Evolutionary conservation across 257 asterid genomes (phyloP).

Genomic region (Solanum stenotomum): DNA sequence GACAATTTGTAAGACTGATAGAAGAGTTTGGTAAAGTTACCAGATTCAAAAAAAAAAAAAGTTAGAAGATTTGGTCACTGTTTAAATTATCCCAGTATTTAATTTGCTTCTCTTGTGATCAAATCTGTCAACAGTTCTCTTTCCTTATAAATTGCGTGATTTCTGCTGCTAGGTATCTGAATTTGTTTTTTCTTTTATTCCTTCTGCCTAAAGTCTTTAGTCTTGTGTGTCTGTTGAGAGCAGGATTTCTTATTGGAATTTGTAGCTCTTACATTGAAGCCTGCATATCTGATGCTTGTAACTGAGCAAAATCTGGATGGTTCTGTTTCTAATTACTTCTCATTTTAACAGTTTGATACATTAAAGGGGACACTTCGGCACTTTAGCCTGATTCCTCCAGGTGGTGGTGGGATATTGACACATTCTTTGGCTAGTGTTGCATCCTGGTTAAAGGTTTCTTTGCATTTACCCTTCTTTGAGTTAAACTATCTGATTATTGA

Average conservation of each 20-base stretch:
- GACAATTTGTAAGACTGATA: neutral
- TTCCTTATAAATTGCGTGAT: neutral
- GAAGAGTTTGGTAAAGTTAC: neutral
- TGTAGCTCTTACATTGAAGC: neutral
- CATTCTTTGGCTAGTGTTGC: slow-evolving; percentile 81
- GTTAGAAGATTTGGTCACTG: neutral
- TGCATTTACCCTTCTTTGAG: neutral
- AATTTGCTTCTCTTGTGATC: neutral
- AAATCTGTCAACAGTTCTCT: neutral
- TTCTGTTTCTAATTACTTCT: slow-evolving; percentile 1
- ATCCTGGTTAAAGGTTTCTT: slow-evolving; percentile 71
- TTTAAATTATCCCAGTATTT: neutral
- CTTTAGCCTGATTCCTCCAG: slow-evolving; percentile 75
- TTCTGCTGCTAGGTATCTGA: neutral
- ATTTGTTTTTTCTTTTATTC: neutral
- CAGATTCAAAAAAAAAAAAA: no score
- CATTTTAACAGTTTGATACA: slow-evolving; percentile 56
- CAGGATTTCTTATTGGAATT: neutral
- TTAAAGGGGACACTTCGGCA: slow-evolving; percentile 79
- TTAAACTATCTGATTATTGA: neutral
- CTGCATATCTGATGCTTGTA: neutral
- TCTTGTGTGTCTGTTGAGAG: neutral
- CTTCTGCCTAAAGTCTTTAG: neutral
- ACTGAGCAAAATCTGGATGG: neutral
- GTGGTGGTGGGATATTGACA: slow-evolving; percentile 84